Evolutionary conservation across 177 flowering plant genomes (phyloP), one percentile per base, ranked within the genome.

Genomic region (Vitis hybrid): DNA sequence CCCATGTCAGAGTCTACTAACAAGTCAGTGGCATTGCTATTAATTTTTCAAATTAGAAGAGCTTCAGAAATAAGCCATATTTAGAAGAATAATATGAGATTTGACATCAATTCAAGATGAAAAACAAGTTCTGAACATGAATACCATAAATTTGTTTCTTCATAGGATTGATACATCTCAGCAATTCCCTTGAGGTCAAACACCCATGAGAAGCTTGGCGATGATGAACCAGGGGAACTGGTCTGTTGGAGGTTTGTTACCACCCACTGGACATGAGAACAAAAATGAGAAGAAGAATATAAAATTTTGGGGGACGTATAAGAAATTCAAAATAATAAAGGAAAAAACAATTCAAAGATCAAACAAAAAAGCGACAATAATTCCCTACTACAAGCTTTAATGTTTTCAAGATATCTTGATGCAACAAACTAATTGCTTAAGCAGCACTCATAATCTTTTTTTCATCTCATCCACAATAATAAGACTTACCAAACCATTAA

Each of bases 81-180:
- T 6, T 18, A 2, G 21, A 16, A n/a, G 21, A 8, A 57, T 18
- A 57, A 18, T 19, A 12, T 57, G 9, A 63, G 3, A 48, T 46
- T 15, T 18, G 54, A 48, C 49, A 35, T 16, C 5, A 40, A 54
- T 55, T 18, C 40, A 65, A 55, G 57, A 16, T 6, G 51, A 54
- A 30, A 54, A 59, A 21, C 24, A 59, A n/a, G 9, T 32, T 32
- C 32, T 21, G 56, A 49, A 55, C 18, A 60, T 57, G 10, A 64
- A 64, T 87, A 92, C 98, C 98, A 92, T 73, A 94, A 79, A 75
- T 91, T 92, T 77, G 95, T 92, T 72, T 88, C 95, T 81, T 94
- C 97, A 64, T 91, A 94, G 18, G 98, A 92, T 64, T 84, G 86
- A 66, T 86, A 94, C 97, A 94, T 88, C 70, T 94, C 93, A 63